phyloP scores from a whole-genome alignment of 306 rosid genomes.

The Quercus parvula region DNA sequence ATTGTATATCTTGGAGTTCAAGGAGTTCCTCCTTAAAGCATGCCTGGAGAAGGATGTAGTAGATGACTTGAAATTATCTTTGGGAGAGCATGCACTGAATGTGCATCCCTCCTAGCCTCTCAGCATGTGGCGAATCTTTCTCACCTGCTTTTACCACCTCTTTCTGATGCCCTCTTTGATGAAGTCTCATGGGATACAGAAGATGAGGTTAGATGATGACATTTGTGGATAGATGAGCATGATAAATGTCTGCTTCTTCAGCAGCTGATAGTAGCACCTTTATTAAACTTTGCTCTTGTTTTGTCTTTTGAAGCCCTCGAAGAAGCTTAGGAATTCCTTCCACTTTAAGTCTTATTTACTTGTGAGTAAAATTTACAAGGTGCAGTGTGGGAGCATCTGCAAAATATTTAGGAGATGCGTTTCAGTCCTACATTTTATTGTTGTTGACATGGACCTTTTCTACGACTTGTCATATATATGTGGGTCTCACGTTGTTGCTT shows the following conservation, averaged over 20 bases:
- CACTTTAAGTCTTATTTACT: slow-evolving; percentile 50
- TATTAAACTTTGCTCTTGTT: slow-evolving; percentile 22
- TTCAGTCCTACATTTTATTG: too few species aligned
- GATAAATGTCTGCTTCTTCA: slow-evolving; percentile 8
- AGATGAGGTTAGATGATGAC: slow-evolving; percentile 76
- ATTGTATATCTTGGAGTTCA: slow-evolving; percentile 48
- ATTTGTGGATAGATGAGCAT: slow-evolving; percentile 20
- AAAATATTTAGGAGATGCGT: too few species aligned
- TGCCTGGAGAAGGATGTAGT: slow-evolving; percentile 38
- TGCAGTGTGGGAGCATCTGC: slow-evolving; percentile 7
- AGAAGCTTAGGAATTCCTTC: slow-evolving; percentile 68
- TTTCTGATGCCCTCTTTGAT: slow-evolving; percentile 77
- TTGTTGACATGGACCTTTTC: too few species aligned
- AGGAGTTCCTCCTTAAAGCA: slow-evolving; percentile 53
- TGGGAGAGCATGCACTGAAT: slow-evolving; percentile 48
- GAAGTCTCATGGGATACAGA: slow-evolving; percentile 90
- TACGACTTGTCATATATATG: too few species aligned
- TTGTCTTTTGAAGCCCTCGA: slow-evolving; percentile 58
- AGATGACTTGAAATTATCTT: slow-evolving; percentile 47
- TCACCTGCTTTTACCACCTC: slow-evolving; percentile 75
- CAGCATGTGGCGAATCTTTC: slow-evolving; percentile 77
- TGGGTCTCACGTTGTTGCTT: too few species aligned
- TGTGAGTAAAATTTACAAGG: slow-evolving; percentile 67
- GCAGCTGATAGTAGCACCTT: slow-evolving; percentile 2
- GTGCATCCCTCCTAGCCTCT: slow-evolving; percentile 68